Percentiles rank a stretch among this genome's conserved stretches.
Conservation (phyloP, 2,329 filamentous ascomycete species). For the Calycina herbarum region DNA sequence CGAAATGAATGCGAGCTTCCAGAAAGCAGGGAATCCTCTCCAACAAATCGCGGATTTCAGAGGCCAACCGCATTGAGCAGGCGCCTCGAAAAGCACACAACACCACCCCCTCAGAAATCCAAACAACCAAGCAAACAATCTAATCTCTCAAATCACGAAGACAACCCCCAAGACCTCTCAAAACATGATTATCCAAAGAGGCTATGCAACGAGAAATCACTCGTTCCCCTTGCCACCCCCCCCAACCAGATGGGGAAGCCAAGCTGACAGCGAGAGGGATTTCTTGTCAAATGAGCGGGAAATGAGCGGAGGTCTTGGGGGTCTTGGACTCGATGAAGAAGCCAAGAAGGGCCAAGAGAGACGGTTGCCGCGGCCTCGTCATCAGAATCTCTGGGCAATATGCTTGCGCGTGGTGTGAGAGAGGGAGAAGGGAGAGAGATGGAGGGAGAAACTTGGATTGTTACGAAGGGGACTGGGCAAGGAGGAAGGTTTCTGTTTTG, state of each 20-base stretch:
- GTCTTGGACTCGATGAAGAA: background rate
- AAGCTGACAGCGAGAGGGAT: background rate
- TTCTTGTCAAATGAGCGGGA: slow-evolving; percentile 2
- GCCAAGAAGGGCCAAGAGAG: background rate
- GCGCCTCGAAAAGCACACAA: too few species aligned
- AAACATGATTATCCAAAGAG: too few species aligned
- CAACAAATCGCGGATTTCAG: too few species aligned
- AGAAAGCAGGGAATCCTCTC: too few species aligned
- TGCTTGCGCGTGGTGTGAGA: background rate
- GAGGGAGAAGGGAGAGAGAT: background rate
- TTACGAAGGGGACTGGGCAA: background rate
- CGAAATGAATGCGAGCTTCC: too few species aligned
- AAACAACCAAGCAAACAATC: too few species aligned
- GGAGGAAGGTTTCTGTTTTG: background rate
- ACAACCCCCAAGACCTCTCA: too few species aligned
- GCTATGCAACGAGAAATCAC: too few species aligned
- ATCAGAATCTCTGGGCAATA: background rate
- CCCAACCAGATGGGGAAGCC: background rate
- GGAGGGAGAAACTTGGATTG: slow-evolving; percentile 2
- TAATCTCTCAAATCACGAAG: too few species aligned
- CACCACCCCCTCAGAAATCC: too few species aligned
- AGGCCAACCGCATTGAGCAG: too few species aligned
- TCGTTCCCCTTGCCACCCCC: too few species aligned
- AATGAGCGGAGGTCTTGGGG: slow-evolving; percentile 4
- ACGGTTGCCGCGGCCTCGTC: background rate